phyloP scores from a whole-genome alignment of 805 yeast genomes.

The Lachancea nothofagi region DNA sequence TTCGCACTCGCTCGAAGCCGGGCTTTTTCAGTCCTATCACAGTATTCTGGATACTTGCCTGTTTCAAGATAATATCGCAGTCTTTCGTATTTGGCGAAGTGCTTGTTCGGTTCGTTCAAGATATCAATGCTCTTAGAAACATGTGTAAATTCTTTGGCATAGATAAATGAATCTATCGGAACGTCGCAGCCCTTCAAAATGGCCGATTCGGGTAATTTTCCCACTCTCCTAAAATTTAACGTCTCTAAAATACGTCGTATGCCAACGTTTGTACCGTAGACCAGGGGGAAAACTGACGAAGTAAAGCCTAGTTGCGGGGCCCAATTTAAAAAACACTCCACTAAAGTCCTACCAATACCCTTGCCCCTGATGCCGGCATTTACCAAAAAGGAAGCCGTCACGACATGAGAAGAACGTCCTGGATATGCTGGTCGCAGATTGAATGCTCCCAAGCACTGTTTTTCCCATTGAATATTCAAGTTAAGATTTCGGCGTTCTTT shows the following conservation, averaged over 20 bases:
- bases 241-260: constrained; percentile 76
- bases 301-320: constrained; percentile 85
- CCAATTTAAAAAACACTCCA: constrained; percentile 85
- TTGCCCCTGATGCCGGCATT: constrained; percentile 90
- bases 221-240: constrained; percentile 69
- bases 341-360: constrained; percentile 82
- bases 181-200: constrained; percentile 75
- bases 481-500: constrained; percentile 27
- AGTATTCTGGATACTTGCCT: constrained; percentile 79
- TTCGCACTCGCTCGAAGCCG: constrained; percentile 68
- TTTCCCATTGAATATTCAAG: constrained; percentile 71
- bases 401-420: constrained; percentile 89
- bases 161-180: constrained; percentile 82
- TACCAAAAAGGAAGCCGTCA: constrained; percentile 82
- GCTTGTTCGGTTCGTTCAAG: constrained; percentile 25
- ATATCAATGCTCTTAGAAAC: constrained; percentile 30
- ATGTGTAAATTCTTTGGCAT: constrained; percentile 72
- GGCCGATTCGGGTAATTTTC: constrained; percentile 83
- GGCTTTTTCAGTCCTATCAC: constrained; percentile 82
- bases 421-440: constrained; percentile 84
- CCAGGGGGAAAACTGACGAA: constrained; percentile 74
- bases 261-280: constrained; percentile 82
- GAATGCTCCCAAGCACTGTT: constrained; percentile 85
- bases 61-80: constrained; percentile 73
- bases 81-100: constrained; percentile 57